Conservation (phyloP, 192 early-diverging fungal genomes). For the Haplosporangium gracile region DNA sequence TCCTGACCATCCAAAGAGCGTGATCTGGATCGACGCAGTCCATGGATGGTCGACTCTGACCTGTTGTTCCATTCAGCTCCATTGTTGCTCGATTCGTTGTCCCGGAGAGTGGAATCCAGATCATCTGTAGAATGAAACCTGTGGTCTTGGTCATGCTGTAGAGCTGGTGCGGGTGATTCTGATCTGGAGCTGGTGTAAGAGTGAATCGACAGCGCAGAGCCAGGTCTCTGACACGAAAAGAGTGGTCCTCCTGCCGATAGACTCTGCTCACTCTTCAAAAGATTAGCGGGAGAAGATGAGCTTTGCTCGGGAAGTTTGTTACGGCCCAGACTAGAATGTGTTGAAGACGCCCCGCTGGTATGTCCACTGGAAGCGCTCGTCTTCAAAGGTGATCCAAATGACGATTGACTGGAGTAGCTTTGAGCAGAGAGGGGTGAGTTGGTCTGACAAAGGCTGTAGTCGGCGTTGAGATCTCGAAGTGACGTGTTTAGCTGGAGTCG, state of each 20-base stretch:
- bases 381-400: conserved; percentile 23
- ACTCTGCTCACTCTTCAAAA: not conserved
- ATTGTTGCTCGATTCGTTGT: not conserved
- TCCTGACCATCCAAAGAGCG: conserved; percentile 3
- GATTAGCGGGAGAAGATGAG: not conserved
- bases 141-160: conserved; percentile 15
- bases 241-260: conserved; percentile 11
- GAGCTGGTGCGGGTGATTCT: conserved; percentile 15
- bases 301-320: conserved; percentile 14
- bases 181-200: conserved; percentile 44
- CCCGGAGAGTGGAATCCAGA: not conserved
- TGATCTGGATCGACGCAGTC: conserved; percentile 19
- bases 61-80: not conserved
- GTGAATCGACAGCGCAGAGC: conserved; percentile 47
- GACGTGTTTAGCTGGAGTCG: conserved; percentile 23
- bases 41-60: conserved; percentile 21
- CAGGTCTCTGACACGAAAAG: conserved; percentile 28
- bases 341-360: conserved; percentile 46
- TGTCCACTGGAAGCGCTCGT: conserved; percentile 30
- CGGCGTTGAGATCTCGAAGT: conserved; percentile 8
- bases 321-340: conserved; percentile 42
- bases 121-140: not conserved
- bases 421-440: conserved; percentile 35
- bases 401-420: conserved; percentile 40
- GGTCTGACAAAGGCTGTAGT: conserved; percentile 2